phyloP scores from a whole-genome alignment of 1,284 basidiomycete genomes.

The Ustilago loliicola region DNA sequence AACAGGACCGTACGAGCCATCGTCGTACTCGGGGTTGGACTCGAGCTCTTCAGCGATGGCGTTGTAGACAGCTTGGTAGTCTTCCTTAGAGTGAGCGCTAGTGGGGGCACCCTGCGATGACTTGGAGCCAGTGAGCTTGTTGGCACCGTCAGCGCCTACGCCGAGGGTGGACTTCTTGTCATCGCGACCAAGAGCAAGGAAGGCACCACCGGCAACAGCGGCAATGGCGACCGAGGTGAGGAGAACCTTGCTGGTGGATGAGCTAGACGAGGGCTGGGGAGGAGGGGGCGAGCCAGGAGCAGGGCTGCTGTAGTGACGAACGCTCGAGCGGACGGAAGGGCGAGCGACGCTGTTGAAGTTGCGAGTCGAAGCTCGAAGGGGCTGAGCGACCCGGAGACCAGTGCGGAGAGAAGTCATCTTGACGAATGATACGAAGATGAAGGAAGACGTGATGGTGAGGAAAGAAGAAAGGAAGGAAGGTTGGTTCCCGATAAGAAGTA shows the following conservation, averaged over 20 bases:
- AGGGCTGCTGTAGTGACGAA: slow-evolving; percentile 54
- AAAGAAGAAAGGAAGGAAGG: neutral
- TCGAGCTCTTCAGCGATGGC: slow-evolving; percentile 65
- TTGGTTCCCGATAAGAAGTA: too few species aligned
- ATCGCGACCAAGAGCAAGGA: slow-evolving; percentile 46
- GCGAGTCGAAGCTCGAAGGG: slow-evolving; percentile 41
- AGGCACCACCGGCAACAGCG: slow-evolving; percentile 50
- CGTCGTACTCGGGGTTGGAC: slow-evolving; percentile 61
- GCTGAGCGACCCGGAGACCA: slow-evolving; percentile 52
- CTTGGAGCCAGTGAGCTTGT: slow-evolving; percentile 56
- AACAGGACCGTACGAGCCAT: slow-evolving; percentile 72
- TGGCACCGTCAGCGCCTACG: slow-evolving; percentile 53
- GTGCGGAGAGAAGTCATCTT: slow-evolving; percentile 57
- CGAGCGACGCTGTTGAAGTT: slow-evolving; percentile 41
- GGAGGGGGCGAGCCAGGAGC: slow-evolving; percentile 48
- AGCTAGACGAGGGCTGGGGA: slow-evolving; percentile 42
- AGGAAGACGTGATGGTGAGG: slow-evolving; percentile 14
- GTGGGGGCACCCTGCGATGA: slow-evolving; percentile 27
- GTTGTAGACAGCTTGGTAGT: slow-evolving; percentile 69
- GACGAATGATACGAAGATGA: neutral
- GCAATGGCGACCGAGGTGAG: slow-evolving; percentile 54
- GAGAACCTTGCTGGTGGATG: slow-evolving; percentile 48
- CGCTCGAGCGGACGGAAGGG: slow-evolving; percentile 38
- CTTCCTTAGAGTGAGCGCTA: slow-evolving; percentile 51
- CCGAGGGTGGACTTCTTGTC: slow-evolving; percentile 53